phyloP scores from a whole-genome alignment of 1,284 basidiomycete species.

The Ceratobasidium sp. region DNA sequence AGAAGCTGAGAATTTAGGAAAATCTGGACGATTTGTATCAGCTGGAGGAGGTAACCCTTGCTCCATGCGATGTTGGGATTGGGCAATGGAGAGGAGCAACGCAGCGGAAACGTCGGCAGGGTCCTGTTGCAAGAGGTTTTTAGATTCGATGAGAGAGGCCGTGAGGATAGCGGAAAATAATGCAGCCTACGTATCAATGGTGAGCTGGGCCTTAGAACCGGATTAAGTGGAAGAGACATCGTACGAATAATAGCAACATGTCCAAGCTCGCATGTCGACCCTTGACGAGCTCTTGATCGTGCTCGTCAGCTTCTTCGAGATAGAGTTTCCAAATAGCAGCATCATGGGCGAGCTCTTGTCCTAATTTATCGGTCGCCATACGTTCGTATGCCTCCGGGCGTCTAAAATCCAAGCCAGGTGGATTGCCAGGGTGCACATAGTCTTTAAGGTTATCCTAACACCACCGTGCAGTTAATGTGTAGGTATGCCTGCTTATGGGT shows the following conservation, averaged over 20 bases:
- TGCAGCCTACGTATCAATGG: conserved; percentile 1
- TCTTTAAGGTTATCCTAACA: too few relatives aligned
- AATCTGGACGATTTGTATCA: background rate
- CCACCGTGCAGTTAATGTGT: too few relatives aligned
- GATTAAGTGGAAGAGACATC: background rate
- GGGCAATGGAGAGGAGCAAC: background rate
- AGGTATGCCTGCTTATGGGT: too few relatives aligned
- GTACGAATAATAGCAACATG: conserved; percentile 15
- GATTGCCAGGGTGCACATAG: too few relatives aligned
- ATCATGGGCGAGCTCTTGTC: too few relatives aligned
- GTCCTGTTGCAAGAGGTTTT: conserved; percentile 9
- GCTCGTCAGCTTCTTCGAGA: background rate
- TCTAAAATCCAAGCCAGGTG: background rate
- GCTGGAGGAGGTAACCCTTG: background rate
- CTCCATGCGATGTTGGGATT: conserved; percentile 8
- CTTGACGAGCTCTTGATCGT: conserved; percentile 21
- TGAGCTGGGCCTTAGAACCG: too few relatives aligned
- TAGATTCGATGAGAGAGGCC: conserved; percentile 30
- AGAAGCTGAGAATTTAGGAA: background rate
- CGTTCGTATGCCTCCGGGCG: conserved; percentile 8
- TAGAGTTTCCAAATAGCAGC: conserved; percentile 3
- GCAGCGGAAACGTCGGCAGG: background rate
- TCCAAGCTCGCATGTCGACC: conserved; percentile 7
- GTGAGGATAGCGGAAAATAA: conserved; percentile 33
- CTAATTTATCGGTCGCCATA: too few relatives aligned